Base-by-base conservation (phyloP, 2,329 filamentous ascomycete species). In the Amauroascus niger region DNA sequence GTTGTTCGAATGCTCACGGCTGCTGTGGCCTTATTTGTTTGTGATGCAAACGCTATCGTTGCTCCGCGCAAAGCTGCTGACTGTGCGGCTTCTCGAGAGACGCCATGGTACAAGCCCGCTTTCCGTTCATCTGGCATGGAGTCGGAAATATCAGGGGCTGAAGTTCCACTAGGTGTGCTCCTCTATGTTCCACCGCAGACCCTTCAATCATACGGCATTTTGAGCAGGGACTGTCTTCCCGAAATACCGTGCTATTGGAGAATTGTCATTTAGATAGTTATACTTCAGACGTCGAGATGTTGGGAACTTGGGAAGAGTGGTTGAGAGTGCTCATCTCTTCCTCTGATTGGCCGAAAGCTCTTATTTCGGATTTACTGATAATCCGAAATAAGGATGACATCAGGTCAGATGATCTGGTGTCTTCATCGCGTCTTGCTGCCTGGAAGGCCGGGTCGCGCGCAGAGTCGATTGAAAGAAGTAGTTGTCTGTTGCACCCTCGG, bases 1-100 rank as follows among this genome's bases (percentile, higher is more conserved):
- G 61, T 47, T 59, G 55, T 14, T 7, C 8, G 49, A 7, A 5
- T 18, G 35, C 32, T 22, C 11, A 53, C 26, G 57, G 8, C 56
- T 8, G 58, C 54, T 1, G 52, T 41, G 22, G 51, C 49, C 57
- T 60, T 63, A 28, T 60, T 28, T 53, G 57, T 49, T 59, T 58
- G 52, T 58, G 61, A 53, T 49, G 61, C 59, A 57, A 71, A 71
- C 26, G 69, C 69, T 20, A 65, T 60, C 26, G 65, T 64, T 50
- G 69, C 69, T 58, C 69, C 69, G 55, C 65, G 67, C 35, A 69
- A 56, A 35, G 69, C 68, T 39, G 61, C 54, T 16, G 62, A 55
- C 14, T 49, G 26, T 1, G n/a, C 26, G 22, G 9, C 26, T 26
- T 33, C 26, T 13, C 14, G 33, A 13, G 35, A 40, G 26, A 6